These are phyloP conservation scores for Taxawa tesnikishii DNA, from an alignment of 2,329 filamentous ascomycete genomes.

Conservation along the genomic window DNA sequence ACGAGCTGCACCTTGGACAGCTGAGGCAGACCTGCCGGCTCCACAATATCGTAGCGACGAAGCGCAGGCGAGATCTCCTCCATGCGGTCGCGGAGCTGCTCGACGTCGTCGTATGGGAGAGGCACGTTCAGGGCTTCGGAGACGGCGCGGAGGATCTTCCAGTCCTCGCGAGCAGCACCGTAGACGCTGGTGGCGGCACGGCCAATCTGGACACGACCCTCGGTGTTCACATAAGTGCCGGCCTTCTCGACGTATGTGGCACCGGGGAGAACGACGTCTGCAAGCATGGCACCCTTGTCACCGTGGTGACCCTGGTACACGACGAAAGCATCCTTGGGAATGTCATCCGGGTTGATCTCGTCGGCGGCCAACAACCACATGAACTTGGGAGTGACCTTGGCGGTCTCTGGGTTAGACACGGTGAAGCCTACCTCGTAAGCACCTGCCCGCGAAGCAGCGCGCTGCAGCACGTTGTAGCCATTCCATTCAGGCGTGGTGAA, in stretches of 20 bases:
- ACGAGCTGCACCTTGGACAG: constrained; percentile 91
- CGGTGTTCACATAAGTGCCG: constrained; percentile 93
- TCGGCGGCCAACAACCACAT: constrained; percentile 95
- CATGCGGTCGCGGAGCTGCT: constrained; percentile 83
- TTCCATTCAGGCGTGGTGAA: constrained; percentile 90
- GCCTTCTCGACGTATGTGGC: constrained; percentile 96
- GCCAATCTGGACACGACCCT: constrained; percentile 89
- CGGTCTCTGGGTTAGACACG: constrained; percentile 67
- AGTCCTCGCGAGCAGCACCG: constrained; percentile 86
- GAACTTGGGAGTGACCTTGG: constrained; percentile 81
- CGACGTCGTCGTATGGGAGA: constrained; percentile 86
- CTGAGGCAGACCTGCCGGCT: constrained; percentile 56
- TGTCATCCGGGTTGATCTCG: constrained; percentile 71
- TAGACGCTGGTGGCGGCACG: constrained; percentile 80
- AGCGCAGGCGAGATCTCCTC: constrained; percentile 86
- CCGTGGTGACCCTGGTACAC: constrained; percentile 98
- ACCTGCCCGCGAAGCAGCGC: constrained; percentile 80
- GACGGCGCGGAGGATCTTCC: constrained; percentile 93
- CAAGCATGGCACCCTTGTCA: constrained; percentile 82
- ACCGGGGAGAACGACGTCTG: constrained; percentile 85
- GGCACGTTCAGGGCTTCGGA: constrained; percentile 83
- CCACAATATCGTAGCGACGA: constrained; percentile 79
- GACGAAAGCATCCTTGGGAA: constrained; percentile 92
- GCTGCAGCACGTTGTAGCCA: constrained; percentile 92
- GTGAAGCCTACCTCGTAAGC: constrained; percentile 95